A percentile compares a stretch with the other conserved stretches of the same genome.
phyloP scores from a whole-genome alignment of 306 rosid species.

The barrel medic (Medicago truncatula) region MtrunA17r5.0-ANR NC_053048.1:39753501-39754000 shows the following conservation, averaged over 20 bases:
- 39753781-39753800: background rate
- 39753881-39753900: background rate
- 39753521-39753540: background rate
- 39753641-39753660: background rate
- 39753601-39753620: background rate
- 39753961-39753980: background rate
- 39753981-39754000: slow-evolving; percentile 53
- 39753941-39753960: background rate
- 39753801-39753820: background rate
- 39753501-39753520: background rate
- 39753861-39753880: background rate
- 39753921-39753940: background rate
- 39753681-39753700: background rate
- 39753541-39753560: background rate
- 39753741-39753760: rapidly evolving
- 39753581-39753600: background rate
- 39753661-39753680: background rate
- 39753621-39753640: background rate
- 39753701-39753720: background rate
- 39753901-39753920: background rate
- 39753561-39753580: background rate
- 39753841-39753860: background rate
- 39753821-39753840: background rate
- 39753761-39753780: background rate
- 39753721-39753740: background rate